Conservation (phyloP, 768 basidiomycete species). For the Russula earlei region DNA sequence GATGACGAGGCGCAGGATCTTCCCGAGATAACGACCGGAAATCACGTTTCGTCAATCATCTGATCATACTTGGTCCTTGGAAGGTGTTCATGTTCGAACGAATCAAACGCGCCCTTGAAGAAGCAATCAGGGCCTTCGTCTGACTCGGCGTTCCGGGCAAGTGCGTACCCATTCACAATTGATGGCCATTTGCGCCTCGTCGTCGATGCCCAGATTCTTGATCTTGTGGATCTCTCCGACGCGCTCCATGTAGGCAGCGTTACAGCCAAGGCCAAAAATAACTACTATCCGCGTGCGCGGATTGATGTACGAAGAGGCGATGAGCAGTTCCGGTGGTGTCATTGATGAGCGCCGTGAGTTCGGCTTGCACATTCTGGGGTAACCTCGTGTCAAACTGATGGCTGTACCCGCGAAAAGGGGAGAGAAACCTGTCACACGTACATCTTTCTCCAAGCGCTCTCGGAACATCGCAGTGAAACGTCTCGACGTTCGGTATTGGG, state of each 20-base stretch:
- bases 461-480: slow-evolving; percentile 92
- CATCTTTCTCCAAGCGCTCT: slow-evolving; percentile 65
- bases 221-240: slow-evolving; percentile 83
- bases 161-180: slow-evolving; percentile 88
- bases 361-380: slow-evolving; percentile 68
- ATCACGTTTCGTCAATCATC: slow-evolving; percentile 86
- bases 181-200: slow-evolving; percentile 73
- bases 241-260: slow-evolving; percentile 96
- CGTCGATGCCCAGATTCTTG: slow-evolving; percentile 57
- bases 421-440: slow-evolving; percentile 30
- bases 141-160: background rate
- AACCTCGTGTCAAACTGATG: background rate
- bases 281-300: slow-evolving; percentile 85
- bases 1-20: slow-evolving; percentile 90
- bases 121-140: background rate
- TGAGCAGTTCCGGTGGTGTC: slow-evolving; percentile 97
- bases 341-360: slow-evolving; percentile 84
- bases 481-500: slow-evolving; percentile 86
- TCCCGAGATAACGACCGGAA: slow-evolving; percentile 90
- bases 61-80: slow-evolving; percentile 93
- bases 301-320: slow-evolving; percentile 94
- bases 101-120: slow-evolving; percentile 89
- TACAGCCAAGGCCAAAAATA: slow-evolving; percentile 97
- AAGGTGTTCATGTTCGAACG: slow-evolving; percentile 87
- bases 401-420: slow-evolving; percentile 8